Evolutionary conservation across 495 filamentous ascomycete species (phyloP).

Genomic region (Pseudoneurospora amorphoporcata): DNA sequence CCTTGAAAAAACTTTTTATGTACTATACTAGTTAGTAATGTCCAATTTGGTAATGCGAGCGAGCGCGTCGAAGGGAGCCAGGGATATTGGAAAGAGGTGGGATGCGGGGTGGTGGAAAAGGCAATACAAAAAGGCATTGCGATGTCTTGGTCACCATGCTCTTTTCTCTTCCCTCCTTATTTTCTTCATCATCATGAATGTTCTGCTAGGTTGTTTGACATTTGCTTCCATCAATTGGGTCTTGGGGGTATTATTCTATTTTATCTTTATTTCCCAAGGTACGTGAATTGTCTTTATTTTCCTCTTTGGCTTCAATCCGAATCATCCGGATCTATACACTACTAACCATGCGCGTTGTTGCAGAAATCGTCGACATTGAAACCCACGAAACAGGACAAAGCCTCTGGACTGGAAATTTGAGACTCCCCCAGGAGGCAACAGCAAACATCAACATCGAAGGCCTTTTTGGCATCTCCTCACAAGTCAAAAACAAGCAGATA

Average conservation of each 20-base stretch:
- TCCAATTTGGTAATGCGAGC: not conserved
- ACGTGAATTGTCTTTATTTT: fast-evolving
- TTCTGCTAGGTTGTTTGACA: not conserved
- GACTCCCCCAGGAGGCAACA: not conserved
- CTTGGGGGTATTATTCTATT: not conserved
- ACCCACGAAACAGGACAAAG: not conserved
- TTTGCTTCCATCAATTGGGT: not conserved
- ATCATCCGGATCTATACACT: not conserved
- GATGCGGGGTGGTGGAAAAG: not conserved
- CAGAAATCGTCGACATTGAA: not conserved
- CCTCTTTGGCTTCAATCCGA: not conserved
- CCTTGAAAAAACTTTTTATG: not conserved
- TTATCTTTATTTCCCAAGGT: not conserved
- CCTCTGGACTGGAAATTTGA: not conserved
- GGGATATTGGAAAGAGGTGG: not conserved
- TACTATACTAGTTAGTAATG: not conserved
- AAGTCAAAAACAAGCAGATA: not conserved
- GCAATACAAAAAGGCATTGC: not conserved
- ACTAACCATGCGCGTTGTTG: not conserved
- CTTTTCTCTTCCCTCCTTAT: no score
- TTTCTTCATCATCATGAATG: no score
- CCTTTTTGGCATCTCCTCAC: not conserved
- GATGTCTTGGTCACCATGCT: not conserved
- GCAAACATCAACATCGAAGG: not conserved
- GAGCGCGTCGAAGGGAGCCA: not conserved